Evolutionary conservation across 768 basidiomycete genomes (phyloP), one percentile per base, ranked within the genome.

Genomic region (Heimioporus sp.): DNA sequence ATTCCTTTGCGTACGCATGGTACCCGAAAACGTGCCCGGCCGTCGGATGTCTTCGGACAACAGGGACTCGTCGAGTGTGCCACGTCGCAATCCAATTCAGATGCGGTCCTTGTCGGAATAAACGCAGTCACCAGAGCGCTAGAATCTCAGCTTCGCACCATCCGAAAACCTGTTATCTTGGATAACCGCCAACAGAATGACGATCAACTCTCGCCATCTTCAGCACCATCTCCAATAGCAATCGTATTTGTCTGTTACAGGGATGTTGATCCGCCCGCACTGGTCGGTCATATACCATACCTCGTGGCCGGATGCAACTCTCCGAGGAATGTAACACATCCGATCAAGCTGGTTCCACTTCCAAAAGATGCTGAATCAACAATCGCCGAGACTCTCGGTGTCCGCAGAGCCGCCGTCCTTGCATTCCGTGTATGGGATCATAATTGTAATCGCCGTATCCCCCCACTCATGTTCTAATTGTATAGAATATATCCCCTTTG

Each of bases 261-360:
- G 32, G 92, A 93, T 60, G 69, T 92, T 51, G 81, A 92, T 63
- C 88, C 91, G 11, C 76, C 83, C 10, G 70, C 82, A 16, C 71
- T 92, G 45, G 73, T 92, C 46, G 82, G 81, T 43, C 91, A 94
- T 66, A 66, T 94, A 19, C 90, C 86, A 10, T 80, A 84, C 58
- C 76, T 93, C 34, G 80, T 90, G 6, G 91, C 92, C 0, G 79
- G 86, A 0, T 88, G 77, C 64, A 94, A 93, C 68, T 81, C 85
- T 20, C 37, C 43, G 9, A 50, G 34, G 16, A 51, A 56, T 34
- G 64, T 55, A 43, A 60, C 68, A 15, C 57, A 72, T 6, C 61
- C 65, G 30, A 69, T 87, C 48, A 82, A 78, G 65, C 70, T 92
- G 20, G 71, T 90, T 34, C 75, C 82, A 17, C 69, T 94, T 12